Evolutionary conservation across 345 rosid species (phyloP).

Genomic region (Cardamine chenopodiifolia): DNA sequence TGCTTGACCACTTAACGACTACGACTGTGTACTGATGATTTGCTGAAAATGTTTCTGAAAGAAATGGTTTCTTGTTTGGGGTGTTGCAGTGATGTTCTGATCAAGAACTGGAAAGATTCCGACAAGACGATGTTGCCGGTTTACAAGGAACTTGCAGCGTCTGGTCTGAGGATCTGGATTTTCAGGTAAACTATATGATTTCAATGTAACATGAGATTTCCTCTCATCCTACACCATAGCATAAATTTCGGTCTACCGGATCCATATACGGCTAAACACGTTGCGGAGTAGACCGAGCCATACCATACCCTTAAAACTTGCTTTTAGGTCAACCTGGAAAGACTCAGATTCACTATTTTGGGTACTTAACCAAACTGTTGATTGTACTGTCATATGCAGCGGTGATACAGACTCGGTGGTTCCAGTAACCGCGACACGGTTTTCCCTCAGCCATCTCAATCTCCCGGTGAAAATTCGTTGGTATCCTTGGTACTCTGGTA

Average conservation of each 20-base stretch:
- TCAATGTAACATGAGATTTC: not conserved
- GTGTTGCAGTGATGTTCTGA: constrained; percentile 59
- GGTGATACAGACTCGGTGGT: constrained; percentile 93
- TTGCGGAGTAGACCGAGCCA: no score
- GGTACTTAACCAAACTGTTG: not conserved
- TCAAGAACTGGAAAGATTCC: constrained; percentile 80
- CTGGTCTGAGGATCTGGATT: constrained; percentile 86
- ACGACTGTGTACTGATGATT: not conserved
- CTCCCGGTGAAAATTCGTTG: constrained; percentile 68
- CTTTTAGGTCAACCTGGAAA: not conserved
- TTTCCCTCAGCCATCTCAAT: constrained; percentile 76
- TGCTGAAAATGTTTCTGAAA: not conserved
- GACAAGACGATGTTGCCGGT: constrained; percentile 64
- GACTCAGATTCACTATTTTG: not conserved
- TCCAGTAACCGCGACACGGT: constrained; percentile 90
- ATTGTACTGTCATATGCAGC: constrained; percentile 44
- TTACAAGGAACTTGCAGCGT: constrained; percentile 75
- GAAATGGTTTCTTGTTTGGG: not conserved
- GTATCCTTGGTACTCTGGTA: constrained; percentile 86
- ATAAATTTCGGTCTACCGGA: not conserved
- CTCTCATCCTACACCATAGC: not conserved
- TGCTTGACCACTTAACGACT: not conserved
- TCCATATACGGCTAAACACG: not conserved
- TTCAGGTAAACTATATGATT: constrained; percentile 63
- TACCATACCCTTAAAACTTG: not conserved